Evolutionary conservation across 1,284 basidiomycete species (phyloP).

Genomic region (Mycena sp.): DNA sequence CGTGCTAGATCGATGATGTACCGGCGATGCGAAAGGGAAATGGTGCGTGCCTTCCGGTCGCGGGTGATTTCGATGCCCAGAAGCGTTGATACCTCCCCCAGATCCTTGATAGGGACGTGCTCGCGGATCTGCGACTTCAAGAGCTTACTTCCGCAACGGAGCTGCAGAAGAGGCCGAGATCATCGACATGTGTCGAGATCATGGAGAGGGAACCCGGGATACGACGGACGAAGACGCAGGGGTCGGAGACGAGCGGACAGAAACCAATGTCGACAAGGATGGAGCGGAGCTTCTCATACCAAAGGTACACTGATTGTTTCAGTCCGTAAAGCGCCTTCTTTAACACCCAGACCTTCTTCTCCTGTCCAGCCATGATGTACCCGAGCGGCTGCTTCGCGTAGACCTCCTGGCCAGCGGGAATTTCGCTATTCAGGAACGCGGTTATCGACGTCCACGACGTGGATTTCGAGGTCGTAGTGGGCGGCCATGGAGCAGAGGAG

Average conservation of each 20-base stretch:
- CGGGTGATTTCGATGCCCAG: slow-evolving; percentile 39
- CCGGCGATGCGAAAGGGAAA: slow-evolving; percentile 35
- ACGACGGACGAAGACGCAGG: slow-evolving; percentile 9
- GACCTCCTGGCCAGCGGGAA: slow-evolving; percentile 1
- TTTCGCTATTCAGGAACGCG: slow-evolving; percentile 35
- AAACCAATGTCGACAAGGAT: slow-evolving; percentile 10
- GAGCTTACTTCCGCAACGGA: slow-evolving; percentile 10
- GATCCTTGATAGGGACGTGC: slow-evolving; percentile 36
- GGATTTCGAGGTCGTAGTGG: slow-evolving; percentile 31
- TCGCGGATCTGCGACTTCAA: slow-evolving; percentile 22
- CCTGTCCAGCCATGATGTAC: neutral
- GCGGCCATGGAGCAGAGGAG: slow-evolving; percentile 39
- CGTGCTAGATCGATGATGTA: slow-evolving; percentile 38
- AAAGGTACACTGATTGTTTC: slow-evolving; percentile 25
- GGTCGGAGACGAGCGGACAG: slow-evolving; percentile 3
- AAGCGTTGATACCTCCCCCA: slow-evolving; percentile 31
- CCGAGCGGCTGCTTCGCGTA: slow-evolving; percentile 6
- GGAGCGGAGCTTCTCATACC: slow-evolving; percentile 20
- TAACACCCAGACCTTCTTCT: slow-evolving; percentile 13
- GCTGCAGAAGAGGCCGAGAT: slow-evolving; percentile 11
- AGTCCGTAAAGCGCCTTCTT: slow-evolving; percentile 27
- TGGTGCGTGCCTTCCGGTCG: slow-evolving; percentile 26
- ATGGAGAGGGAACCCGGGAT: neutral
- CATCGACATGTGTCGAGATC: slow-evolving; percentile 9
- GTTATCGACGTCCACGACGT: slow-evolving; percentile 43